These are phyloP conservation scores for Exophiala phaeomuriformis DNA, from an alignment of 2,329 filamentous ascomycete genomes.

Conservation along the genomic window DNA sequence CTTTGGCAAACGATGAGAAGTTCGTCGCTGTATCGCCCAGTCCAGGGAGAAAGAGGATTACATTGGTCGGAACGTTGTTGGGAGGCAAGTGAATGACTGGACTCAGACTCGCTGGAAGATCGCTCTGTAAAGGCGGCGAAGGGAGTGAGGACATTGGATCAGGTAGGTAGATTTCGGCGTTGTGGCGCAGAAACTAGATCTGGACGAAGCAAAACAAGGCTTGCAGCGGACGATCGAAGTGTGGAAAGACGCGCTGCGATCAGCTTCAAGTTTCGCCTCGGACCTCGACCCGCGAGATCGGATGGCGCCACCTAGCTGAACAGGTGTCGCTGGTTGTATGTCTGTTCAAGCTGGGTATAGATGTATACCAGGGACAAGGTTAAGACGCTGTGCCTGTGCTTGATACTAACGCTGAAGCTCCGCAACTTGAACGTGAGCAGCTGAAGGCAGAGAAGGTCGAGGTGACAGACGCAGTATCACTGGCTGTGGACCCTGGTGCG, in stretches of 20 bases:
- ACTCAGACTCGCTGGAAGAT: constrained; percentile 42
- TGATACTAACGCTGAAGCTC: too few species aligned
- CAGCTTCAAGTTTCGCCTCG: too few species aligned
- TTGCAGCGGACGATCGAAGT: too few species aligned
- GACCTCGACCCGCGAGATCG: too few species aligned
- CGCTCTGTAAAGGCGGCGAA: constrained; percentile 33
- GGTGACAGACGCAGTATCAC: neutral
- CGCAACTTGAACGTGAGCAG: neutral
- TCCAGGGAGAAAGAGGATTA: constrained; percentile 77
- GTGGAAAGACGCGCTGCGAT: too few species aligned
- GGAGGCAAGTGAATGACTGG: constrained; percentile 36
- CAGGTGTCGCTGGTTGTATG: too few species aligned
- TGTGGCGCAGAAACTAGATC: neutral
- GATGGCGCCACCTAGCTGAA: too few species aligned
- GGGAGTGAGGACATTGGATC: constrained; percentile 11
- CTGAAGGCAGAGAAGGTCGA: neutral
- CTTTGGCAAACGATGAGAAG: constrained; percentile 62
- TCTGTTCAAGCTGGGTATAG: too few species aligned
- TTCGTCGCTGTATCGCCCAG: constrained; percentile 66
- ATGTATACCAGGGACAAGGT: too few species aligned
- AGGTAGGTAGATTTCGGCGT: neutral
- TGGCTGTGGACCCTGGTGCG: too few species aligned
- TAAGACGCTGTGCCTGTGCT: too few species aligned
- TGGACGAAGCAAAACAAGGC: too few species aligned
- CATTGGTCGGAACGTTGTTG: constrained; percentile 37